Percentiles rank a stretch among this genome's conserved stretches.
These are phyloP conservation scores for Apiospora malaysiana DNA, from an alignment of 2,329 filamentous ascomycete species.

Conservation along the genomic window DNA sequence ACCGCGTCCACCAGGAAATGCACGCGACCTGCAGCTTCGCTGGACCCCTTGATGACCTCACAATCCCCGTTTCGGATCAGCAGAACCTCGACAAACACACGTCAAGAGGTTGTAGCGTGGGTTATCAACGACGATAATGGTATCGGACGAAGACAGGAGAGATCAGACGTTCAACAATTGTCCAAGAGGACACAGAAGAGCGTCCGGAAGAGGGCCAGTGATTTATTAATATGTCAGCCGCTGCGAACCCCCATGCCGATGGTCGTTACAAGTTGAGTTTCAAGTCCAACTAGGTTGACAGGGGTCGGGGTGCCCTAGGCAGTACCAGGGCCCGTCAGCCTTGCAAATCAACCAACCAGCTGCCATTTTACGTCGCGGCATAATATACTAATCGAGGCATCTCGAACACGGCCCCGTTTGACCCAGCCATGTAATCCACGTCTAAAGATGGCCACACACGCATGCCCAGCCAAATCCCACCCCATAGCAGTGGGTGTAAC, in stretches of 20 bases:
- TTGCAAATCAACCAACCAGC: constrained; percentile 20
- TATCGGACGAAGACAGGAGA: neutral
- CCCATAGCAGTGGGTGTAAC: neutral
- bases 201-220: neutral
- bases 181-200: neutral
- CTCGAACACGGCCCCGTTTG: constrained; percentile 25
- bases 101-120: constrained; percentile 3
- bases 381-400: constrained; percentile 15
- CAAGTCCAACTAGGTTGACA: constrained; percentile 23
- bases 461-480: constrained; percentile 4
- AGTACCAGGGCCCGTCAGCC: constrained; percentile 22
- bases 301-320: constrained; percentile 10
- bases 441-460: constrained; percentile 18
- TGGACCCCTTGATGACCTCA: neutral
- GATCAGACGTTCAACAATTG: neutral
- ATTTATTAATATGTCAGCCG: constrained; percentile 7
- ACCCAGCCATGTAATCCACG: constrained; percentile 18
- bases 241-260: constrained; percentile 17
- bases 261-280: constrained; percentile 21
- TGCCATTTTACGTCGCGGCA: constrained; percentile 2
- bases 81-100: constrained; percentile 12
- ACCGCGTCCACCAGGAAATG: neutral
- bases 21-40: neutral
- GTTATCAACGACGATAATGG: neutral
- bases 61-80: neutral